Conservation (phyloP, 2,329 filamentous ascomycete genomes). For the Akanthomyces uredinophilus region DNA sequence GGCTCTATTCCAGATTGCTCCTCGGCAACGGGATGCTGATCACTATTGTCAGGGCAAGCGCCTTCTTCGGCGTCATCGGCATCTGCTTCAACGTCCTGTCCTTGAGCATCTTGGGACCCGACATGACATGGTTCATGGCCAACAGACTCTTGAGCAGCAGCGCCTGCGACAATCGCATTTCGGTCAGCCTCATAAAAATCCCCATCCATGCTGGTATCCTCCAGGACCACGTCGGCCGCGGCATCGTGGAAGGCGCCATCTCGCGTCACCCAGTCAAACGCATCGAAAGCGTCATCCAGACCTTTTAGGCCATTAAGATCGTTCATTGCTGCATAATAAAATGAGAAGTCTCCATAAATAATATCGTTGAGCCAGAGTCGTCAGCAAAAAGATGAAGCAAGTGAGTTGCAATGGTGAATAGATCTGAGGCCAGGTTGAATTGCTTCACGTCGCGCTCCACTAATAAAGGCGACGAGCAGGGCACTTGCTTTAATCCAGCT, state of each 20-base stretch:
- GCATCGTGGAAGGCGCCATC: not conserved
- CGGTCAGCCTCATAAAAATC: not conserved
- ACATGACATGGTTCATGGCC: not conserved
- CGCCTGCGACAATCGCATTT: not conserved
- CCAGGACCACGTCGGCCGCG: not conserved
- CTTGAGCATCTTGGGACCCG: not conserved
- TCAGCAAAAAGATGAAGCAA: not conserved
- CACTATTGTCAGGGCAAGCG: not conserved
- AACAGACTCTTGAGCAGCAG: not conserved
- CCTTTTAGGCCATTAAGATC: not conserved
- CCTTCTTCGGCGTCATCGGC: not conserved
- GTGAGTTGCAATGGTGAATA: not conserved
- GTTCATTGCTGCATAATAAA: conserved; percentile 5
- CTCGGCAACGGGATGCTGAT: not conserved
- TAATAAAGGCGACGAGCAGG: not conserved
- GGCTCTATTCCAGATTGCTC: not conserved
- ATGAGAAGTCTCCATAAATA: not conserved
- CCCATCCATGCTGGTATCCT: not conserved
- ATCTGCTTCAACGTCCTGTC: not conserved
- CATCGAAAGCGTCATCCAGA: not conserved
- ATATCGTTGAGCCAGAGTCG: not conserved
- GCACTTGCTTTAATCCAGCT: not conserved
- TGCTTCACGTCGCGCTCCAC: conserved; percentile 10
- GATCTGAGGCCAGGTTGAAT: not conserved
- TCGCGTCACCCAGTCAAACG: conserved; percentile 1